Conservation (phyloP, 2,329 filamentous ascomycete species). For the Phialophora verrucosa region DNA sequence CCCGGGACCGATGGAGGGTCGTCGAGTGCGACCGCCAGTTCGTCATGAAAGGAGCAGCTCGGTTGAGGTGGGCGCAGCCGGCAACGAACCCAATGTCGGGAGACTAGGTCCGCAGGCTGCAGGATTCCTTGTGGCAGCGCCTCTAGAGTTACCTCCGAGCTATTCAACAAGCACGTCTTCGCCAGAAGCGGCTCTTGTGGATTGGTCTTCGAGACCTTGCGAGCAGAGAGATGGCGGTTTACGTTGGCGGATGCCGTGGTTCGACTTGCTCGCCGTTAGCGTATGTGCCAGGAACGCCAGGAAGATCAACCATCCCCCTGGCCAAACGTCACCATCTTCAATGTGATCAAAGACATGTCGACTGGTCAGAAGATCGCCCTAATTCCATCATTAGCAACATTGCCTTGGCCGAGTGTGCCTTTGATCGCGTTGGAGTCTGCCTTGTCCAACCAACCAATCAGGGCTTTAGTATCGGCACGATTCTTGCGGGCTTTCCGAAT, state of each 20-base stretch:
- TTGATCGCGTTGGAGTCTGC: not conserved
- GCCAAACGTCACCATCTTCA: not conserved
- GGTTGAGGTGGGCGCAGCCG: not conserved
- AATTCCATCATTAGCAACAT: not conserved
- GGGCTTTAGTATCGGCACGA: not conserved
- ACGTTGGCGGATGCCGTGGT: not conserved
- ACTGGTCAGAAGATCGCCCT: not conserved
- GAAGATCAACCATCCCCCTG: not conserved
- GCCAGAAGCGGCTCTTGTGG: not conserved
- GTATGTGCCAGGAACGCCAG: not conserved
- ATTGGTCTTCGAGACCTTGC: not conserved
- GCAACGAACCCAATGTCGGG: not conserved
- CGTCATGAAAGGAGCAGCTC: not conserved
- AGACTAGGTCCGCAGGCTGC: not conserved
- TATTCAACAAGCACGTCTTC: not conserved
- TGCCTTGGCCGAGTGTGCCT: not conserved
- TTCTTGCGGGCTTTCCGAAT: not conserved
- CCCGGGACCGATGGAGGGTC: not conserved
- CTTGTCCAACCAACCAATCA: slow-evolving; percentile 2
- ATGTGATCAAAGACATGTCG: not conserved
- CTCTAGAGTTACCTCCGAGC: not conserved
- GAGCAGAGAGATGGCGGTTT: not conserved
- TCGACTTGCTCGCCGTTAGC: not conserved
- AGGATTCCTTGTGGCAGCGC: not conserved
- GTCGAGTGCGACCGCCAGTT: not conserved